phyloP scores from a whole-genome alignment of 2,329 filamentous ascomycete genomes.

The Exophiala mesophila region DNA sequence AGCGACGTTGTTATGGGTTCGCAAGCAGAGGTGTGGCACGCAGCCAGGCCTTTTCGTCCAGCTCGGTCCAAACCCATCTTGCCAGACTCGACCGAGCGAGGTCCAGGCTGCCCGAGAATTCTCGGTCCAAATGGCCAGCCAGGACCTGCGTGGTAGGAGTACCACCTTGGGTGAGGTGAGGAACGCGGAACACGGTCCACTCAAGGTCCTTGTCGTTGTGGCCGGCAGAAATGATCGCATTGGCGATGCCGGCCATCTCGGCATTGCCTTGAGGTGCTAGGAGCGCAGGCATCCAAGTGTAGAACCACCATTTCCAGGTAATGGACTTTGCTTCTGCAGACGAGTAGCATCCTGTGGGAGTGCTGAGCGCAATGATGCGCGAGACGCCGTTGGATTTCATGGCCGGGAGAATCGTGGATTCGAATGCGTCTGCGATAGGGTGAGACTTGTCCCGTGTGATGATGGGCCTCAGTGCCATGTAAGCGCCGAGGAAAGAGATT shows the following conservation, averaged over 20 bases:
- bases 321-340: constrained; percentile 6
- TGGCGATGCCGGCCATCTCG: constrained; percentile 18
- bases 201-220: constrained; percentile 4
- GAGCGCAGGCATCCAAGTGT: constrained; percentile 9
- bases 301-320: constrained; percentile 15
- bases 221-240: constrained; percentile 8
- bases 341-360: constrained; percentile 8
- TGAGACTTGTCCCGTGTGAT: constrained; percentile 12
- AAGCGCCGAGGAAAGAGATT: constrained; percentile 16
- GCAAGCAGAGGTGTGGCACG: constrained; percentile 11
- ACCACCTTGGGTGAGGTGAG: constrained; percentile 8
- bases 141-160: constrained; percentile 7
- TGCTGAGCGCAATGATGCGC: constrained; percentile 16
- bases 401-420: constrained; percentile 10
- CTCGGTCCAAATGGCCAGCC: constrained; percentile 6
- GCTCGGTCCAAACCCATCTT: constrained; percentile 16
- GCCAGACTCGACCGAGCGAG: constrained; percentile 13
- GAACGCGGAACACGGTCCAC: constrained; percentile 19
- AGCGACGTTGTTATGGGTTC: too few species aligned
- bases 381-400: constrained; percentile 10
- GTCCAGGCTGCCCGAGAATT: constrained; percentile 3
- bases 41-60: constrained; percentile 15
- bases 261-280: constrained; percentile 15
- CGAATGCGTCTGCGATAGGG: constrained; percentile 17
- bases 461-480: constrained; percentile 7